Evolutionary conservation across 768 basidiomycete genomes (phyloP).

Genomic region (Cystofilobasidium ferigula): DNA sequence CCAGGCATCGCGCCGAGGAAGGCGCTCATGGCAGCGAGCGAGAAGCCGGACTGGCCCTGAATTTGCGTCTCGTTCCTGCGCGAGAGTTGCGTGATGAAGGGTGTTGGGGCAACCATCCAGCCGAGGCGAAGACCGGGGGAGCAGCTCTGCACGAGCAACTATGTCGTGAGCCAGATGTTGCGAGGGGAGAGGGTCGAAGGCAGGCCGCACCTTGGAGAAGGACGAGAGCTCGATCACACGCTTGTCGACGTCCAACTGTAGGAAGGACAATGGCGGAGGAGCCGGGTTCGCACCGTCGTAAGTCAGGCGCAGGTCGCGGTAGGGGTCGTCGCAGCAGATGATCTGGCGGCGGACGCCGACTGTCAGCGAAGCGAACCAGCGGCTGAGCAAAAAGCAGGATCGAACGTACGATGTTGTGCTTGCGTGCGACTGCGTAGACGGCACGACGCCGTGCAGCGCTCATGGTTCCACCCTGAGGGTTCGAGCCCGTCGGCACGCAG

Average conservation of each 20-base stretch:
- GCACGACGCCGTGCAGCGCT: not conserved
- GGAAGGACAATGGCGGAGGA: not conserved
- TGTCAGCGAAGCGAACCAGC: not conserved
- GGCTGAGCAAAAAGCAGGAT: not conserved
- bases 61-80: constrained; percentile 4
- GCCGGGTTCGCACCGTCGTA: constrained; percentile 1
- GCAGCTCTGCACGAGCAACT: not conserved
- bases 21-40: constrained; percentile 7
- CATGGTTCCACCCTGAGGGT: constrained; percentile 1
- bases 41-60: constrained; percentile 8
- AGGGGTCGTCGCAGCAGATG: constrained; percentile 12
- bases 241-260: constrained; percentile 6
- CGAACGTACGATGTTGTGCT: not conserved
- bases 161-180: too few relatives aligned
- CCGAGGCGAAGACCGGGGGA: constrained; percentile 6
- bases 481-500: not conserved
- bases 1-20: constrained; percentile 10
- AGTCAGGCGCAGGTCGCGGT: not conserved
- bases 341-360: too few relatives aligned
- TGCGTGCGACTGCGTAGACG: not conserved
- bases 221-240: constrained; percentile 6
- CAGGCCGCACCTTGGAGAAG: constrained; percentile 13
- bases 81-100: not conserved
- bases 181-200: too few relatives aligned
- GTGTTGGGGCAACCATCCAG: constrained; percentile 5